Conservation (phyloP, 2,329 filamentous ascomycete species). For the Penicillium sp. region DNA sequence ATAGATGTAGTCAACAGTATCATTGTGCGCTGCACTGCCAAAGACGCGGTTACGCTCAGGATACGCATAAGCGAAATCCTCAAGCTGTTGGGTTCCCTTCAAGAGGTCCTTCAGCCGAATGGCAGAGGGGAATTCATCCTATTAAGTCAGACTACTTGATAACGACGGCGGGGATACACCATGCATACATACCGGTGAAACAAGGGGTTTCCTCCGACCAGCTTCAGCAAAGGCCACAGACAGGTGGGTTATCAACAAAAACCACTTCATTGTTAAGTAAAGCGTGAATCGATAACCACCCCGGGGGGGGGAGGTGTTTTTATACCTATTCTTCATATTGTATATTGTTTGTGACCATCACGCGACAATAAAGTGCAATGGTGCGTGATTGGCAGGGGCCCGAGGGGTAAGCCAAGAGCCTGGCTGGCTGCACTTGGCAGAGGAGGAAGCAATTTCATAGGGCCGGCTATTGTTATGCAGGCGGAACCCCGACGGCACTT, state of each 20-base stretch:
- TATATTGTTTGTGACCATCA: neutral
- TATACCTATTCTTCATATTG: slow-evolving; percentile 1
- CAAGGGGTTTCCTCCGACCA: slow-evolving; percentile 9
- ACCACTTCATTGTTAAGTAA: slow-evolving; percentile 13
- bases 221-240: slow-evolving; percentile 8
- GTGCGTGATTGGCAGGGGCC: slow-evolving; percentile 1
- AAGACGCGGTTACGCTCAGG: slow-evolving; percentile 32
- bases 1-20: slow-evolving; percentile 63
- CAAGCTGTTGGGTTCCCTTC: slow-evolving; percentile 57
- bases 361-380: slow-evolving; percentile 8
- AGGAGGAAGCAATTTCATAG: slow-evolving; percentile 4
- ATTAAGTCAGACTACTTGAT: neutral
- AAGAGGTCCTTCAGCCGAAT: slow-evolving; percentile 59
- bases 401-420: slow-evolving; percentile 7
- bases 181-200: slow-evolving; percentile 13
- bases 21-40: slow-evolving; percentile 55
- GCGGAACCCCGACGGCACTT: slow-evolving; percentile 18
- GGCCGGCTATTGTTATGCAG: slow-evolving; percentile 5
- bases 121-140: slow-evolving; percentile 18
- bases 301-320: neutral
- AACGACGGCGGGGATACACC: neutral
- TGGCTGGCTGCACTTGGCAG: slow-evolving; percentile 11
- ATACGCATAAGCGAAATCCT: slow-evolving; percentile 30
- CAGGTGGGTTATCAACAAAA: slow-evolving; percentile 6
- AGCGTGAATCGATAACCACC: neutral